phyloP scores from a whole-genome alignment of 1,139 yeast genomes.

The Sugiyamaella paludigena region DNA sequence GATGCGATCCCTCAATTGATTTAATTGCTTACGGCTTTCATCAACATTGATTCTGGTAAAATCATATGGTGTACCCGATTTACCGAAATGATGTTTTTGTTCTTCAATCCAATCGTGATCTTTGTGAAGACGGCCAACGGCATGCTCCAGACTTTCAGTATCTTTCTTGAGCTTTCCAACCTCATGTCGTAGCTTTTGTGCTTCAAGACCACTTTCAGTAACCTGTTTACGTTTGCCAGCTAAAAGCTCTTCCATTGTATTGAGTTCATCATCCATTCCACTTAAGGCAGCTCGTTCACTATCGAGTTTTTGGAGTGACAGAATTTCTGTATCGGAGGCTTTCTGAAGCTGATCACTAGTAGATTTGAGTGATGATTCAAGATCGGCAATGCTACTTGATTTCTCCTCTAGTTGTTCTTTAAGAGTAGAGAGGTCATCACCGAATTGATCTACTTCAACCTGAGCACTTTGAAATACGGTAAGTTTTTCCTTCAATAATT shows the following conservation, averaged over 20 bases:
- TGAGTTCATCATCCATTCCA: slow-evolving; percentile 77
- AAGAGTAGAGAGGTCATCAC: slow-evolving; percentile 50
- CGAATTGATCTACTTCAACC: slow-evolving; percentile 68
- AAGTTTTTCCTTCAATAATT: slow-evolving; percentile 46
- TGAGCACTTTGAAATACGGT: slow-evolving; percentile 62
- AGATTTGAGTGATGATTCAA: slow-evolving; percentile 38
- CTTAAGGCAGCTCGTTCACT: slow-evolving; percentile 57
- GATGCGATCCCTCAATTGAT: slow-evolving; percentile 58
- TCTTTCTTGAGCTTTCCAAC: slow-evolving; percentile 55
- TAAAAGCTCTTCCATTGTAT: slow-evolving; percentile 56
- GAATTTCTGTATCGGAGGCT: slow-evolving; percentile 37
- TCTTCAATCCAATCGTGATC: slow-evolving; percentile 77
- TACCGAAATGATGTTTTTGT: slow-evolving; percentile 47
- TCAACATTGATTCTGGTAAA: slow-evolving; percentile 57
- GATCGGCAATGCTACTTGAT: slow-evolving; percentile 42
- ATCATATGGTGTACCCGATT: slow-evolving; percentile 38
- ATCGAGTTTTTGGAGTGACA: slow-evolving; percentile 49
- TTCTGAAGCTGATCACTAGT: slow-evolving; percentile 37
- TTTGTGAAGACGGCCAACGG: slow-evolving; percentile 50
- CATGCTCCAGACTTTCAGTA: slow-evolving; percentile 40
- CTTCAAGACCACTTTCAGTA: slow-evolving; percentile 52
- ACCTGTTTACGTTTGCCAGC: slow-evolving; percentile 51
- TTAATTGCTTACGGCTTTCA: slow-evolving; percentile 58
- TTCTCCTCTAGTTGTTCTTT: slow-evolving; percentile 45
- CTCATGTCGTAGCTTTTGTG: slow-evolving; percentile 63